phyloP scores from a whole-genome alignment of 306 rosid species.

The Gastrolobium bilobum region DNA sequence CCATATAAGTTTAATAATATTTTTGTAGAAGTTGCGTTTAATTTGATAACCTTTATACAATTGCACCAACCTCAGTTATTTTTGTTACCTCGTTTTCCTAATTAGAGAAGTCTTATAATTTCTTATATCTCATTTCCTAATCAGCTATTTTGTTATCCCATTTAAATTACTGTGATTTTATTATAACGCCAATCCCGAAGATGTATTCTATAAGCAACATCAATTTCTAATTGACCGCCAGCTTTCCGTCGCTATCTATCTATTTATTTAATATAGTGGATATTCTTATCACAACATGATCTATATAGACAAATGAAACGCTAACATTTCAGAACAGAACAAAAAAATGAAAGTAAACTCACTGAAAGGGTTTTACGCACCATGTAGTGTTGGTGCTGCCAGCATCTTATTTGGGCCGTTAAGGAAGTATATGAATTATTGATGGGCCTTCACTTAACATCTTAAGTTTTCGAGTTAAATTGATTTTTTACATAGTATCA shows the following conservation, averaged over 20 bases:
- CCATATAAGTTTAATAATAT: neutral
- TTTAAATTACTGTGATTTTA: neutral
- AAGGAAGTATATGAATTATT: too few species aligned
- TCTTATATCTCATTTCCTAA: neutral
- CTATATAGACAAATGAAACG: neutral
- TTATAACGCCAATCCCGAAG: conserved; percentile 10
- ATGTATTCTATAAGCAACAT: conserved; percentile 1
- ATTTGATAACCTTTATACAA: neutral
- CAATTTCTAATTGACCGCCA: conserved; percentile 13
- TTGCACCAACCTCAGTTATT: neutral
- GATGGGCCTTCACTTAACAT: too few species aligned
- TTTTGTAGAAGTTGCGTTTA: neutral
- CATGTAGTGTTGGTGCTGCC: too few species aligned
- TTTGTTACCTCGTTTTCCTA: neutral
- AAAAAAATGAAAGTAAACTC: neutral
- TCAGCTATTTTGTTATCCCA: too few species aligned
- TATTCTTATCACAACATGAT: neutral
- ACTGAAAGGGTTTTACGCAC: too few species aligned
- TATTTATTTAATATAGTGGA: neutral
- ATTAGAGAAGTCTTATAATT: neutral
- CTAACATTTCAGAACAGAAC: neutral
- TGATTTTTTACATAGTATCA: too few species aligned
- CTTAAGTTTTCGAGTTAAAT: too few species aligned
- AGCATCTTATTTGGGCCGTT: too few species aligned
- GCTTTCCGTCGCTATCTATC: neutral